phyloP scores from a whole-genome alignment of 2,329 filamentous ascomycete species.

The Neopestalotiopsis sp. region DNA sequence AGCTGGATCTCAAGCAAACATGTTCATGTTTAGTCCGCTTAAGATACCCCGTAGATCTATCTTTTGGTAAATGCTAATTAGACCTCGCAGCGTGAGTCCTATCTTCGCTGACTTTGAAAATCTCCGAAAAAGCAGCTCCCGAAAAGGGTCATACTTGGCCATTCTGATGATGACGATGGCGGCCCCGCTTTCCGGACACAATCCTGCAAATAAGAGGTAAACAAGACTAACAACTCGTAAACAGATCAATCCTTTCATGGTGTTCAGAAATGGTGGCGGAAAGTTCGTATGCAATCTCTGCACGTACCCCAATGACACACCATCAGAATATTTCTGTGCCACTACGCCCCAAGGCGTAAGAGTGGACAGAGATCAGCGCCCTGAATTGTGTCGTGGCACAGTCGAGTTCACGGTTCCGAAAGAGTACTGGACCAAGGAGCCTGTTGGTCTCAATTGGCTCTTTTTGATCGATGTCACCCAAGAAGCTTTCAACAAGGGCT shows the following conservation, averaged over 20 bases:
- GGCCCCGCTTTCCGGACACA: not conserved
- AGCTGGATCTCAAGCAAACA: not conserved
- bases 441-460: constrained; percentile 84
- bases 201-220: not conserved
- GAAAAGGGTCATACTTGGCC: not conserved
- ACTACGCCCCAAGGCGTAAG: constrained; percentile 86
- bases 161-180: not conserved
- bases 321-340: constrained; percentile 90
- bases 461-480: constrained; percentile 95
- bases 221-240: constrained; percentile 38
- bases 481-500: constrained; percentile 89
- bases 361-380: constrained; percentile 85
- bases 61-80: not conserved
- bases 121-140: not conserved
- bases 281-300: constrained; percentile 99
- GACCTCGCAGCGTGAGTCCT: not conserved
- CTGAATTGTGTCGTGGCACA: constrained; percentile 88
- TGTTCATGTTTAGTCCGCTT: constrained; percentile 33
- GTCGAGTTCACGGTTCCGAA: constrained; percentile 97
- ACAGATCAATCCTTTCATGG: constrained; percentile 99
- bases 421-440: constrained; percentile 97
- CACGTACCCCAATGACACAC: constrained; percentile 93
- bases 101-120: not conserved
- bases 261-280: constrained; percentile 90
- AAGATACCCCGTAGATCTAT: not conserved